Base-by-base conservation (phyloP, 768 basidiomycete species). In the Lactarius sanguifluus region DNA sequence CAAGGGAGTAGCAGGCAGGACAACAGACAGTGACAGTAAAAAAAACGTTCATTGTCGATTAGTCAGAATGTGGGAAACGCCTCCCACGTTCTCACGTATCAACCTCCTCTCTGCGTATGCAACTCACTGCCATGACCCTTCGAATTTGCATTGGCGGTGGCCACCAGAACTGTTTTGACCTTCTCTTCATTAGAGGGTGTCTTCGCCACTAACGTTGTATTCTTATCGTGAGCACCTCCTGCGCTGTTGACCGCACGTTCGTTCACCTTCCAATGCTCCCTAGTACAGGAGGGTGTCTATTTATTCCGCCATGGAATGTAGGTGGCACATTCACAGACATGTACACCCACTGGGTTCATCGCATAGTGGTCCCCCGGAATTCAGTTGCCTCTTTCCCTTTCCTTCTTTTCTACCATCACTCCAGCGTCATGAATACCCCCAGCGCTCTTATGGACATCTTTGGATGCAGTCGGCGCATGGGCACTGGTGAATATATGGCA, bases 271-370 rank as follows among this genome's bases (percentile, higher is more conserved):
- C 71, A 64, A 69, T 59, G 70, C 65, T 68, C 23, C 59, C 52
- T 69, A 98, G 96, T 98, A 65, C 86, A 87, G 73, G n/a, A n/a
- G n/a, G n/a, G n/a, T n/a, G n/a, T n/a, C n/a, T n/a, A n/a, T n/a
- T n/a, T n/a, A n/a, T n/a, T 88, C 68, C 79, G 82, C 50, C 80
- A 90, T 77, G 87, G 85, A n/a, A 97, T 71, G 83, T 88, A 64
- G 94, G 94, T 47, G 91, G 92, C 5, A 78, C 87, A 12, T 93
- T 96, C n/a, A n/a, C 74, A 84, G 88, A 73, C 94, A 96, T 76
- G 94, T 96, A 77, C 66, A 90, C 69, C 41, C 43, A 47, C n/a
- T 47, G 38, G 28, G 16, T 36, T 30, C 9, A 6, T 55, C n/a
- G 47, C 40, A 47, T 67, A 34, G 30, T 64, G 65, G 23, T 41